Base-by-base conservation (phyloP, 2,329 filamentous ascomycete species). In the Colletotrichum incanum region DNA sequence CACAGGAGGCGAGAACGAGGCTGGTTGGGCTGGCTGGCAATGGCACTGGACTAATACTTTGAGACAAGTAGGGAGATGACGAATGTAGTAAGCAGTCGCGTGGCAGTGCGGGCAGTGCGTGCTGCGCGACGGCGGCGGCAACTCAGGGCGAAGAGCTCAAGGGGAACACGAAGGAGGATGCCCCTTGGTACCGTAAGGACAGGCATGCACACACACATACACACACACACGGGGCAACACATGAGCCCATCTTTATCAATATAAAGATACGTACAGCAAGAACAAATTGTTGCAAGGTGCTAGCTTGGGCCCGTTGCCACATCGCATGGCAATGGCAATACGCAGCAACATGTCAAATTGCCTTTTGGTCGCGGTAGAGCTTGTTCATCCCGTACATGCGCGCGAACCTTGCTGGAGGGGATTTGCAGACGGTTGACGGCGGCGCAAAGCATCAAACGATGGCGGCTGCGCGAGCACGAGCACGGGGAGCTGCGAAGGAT, bases 21-120 rank as follows among this genome's bases (percentile, higher is more conserved):
- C n/a, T 56, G 54, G n/a, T n/a, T 39, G 55, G 20, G 52, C 31
- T 39, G 11, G 52, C 20, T 43, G 23, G 37, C 7, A 18, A 59
- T 20, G 12, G 14, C 16, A 45, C n/a, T 43, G 39, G n/a, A 26
- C 37, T 28, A 28, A 26, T 43, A 16, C 23, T 43, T 43, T 23
- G 26, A 59, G 62, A 47, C 50, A 65, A 60, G 31, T 18, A 45
- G n/a, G 58, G 47, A 50, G 47, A n/a, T 47, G 54, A 64, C 69
- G 12, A 64, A 69, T 31, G 45, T 39, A 55, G 69, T 60, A 72
- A 69, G 65, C 52, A 64, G 69, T 72, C 69, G 69, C 69, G 69
- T 69, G 65, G 69, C 64, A 62, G 62, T 66, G 67, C 63, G 37
- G 45, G 28, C n/a, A 55, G 58, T 45, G 49, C 61, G 58, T 45